Conservation (phyloP, 208 protist species). For the Blechomonas ayalai region DNA sequence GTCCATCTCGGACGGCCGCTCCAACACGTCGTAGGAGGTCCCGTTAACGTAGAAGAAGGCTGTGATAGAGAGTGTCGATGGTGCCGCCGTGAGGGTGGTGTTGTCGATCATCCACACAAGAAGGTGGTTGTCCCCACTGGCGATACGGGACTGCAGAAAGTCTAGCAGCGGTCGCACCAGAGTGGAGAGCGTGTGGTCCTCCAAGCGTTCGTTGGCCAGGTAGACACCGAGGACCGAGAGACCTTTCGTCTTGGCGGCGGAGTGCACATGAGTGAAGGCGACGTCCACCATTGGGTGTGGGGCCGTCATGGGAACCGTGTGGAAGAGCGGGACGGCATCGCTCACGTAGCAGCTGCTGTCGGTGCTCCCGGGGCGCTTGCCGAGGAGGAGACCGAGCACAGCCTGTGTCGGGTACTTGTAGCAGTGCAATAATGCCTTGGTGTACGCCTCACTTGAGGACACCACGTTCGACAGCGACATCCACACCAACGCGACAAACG, state of each 20-base stretch:
- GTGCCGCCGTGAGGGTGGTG: constrained; percentile 43
- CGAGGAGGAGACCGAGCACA: constrained; percentile 72
- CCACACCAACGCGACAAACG: no score
- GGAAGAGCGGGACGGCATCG: constrained; percentile 75
- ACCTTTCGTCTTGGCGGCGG: constrained; percentile 50
- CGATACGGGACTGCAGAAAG: constrained; percentile 19
- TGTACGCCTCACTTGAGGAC: constrained; percentile 63
- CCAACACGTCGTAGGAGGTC: constrained; percentile 11
- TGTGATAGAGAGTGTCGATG: constrained; percentile 27
- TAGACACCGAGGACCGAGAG: constrained; percentile 73
- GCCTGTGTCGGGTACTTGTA: constrained; percentile 82
- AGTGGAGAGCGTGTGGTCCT: constrained; percentile 39
- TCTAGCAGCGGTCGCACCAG: constrained; percentile 31
- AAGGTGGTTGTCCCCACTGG: constrained; percentile 14
- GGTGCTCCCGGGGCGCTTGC: constrained; percentile 53
- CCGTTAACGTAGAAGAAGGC: constrained; percentile 29
- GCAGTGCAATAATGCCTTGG: constrained; percentile 76
- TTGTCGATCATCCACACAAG: constrained; percentile 68
- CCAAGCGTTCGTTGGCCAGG: constrained; percentile 67
- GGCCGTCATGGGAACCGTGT: constrained; percentile 59
- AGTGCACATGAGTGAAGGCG: constrained; percentile 65
- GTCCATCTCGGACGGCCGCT: constrained; percentile 7
- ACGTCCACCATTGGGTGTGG: constrained; percentile 81
- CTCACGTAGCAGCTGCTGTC: constrained; percentile 36
- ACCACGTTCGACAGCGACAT: no score